phyloP scores from a whole-genome alignment of 257 asterid genomes.

The Scutellaria baicalensis region DNA sequence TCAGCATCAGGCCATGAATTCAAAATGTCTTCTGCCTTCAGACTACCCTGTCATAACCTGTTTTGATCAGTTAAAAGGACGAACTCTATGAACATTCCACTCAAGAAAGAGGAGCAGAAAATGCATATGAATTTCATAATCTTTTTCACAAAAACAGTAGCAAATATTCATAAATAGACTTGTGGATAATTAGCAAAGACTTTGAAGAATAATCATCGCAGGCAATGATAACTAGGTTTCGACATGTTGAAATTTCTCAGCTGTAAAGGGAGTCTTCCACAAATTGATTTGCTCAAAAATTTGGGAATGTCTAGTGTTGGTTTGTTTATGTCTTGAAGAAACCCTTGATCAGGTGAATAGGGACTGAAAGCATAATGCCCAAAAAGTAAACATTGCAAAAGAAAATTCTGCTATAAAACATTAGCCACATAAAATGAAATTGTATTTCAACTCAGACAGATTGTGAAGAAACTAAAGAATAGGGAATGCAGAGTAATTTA shows the following conservation, averaged over 20 bases:
- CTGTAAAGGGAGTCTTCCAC: not conserved
- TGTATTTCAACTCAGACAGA: not conserved
- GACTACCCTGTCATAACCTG: slow-evolving; percentile 79
- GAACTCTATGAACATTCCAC: slow-evolving; percentile 20
- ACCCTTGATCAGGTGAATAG: not conserved
- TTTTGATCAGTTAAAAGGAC: slow-evolving; percentile 42
- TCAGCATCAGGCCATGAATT: slow-evolving; percentile 91
- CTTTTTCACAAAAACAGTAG: not conserved
- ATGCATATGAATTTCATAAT: not conserved
- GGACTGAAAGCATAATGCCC: not conserved
- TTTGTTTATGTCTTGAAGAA: not conserved
- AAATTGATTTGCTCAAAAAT: not conserved
- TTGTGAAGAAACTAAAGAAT: not conserved
- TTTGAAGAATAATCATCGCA: not conserved
- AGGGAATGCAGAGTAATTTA: not conserved
- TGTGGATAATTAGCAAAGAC: not conserved
- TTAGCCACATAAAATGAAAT: not conserved
- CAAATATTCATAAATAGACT: not conserved
- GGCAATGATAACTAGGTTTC: not conserved
- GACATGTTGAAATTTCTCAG: not conserved
- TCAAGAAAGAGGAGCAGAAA: not conserved
- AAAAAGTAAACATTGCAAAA: not conserved
- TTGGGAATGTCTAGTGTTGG: not conserved
- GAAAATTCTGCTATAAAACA: not conserved
- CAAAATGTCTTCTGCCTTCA: slow-evolving; percentile 88